Base-by-base conservation (phyloP, 768 basidiomycete genomes). In the Baorangia bicolor region DNA sequence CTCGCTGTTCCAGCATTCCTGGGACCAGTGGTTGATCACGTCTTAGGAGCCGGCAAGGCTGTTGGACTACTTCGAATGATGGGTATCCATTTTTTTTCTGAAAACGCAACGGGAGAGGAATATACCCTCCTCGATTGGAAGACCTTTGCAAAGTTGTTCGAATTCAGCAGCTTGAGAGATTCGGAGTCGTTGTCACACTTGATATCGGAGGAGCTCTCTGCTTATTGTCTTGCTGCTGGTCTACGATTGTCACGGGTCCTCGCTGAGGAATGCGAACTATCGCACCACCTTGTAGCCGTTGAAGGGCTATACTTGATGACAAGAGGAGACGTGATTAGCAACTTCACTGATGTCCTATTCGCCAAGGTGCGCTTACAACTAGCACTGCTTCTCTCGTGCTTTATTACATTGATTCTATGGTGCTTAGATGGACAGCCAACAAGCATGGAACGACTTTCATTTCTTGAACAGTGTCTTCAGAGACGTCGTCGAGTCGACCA, bases 401-500 rank as follows among this genome's bases (percentile, higher is more conserved):
- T 35, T 45, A 33, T 34, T 30, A 18, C 3, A 20, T 50, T 47
- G 25, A 42, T 31, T 49, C 25, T 0, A 40, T 20, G 34, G 14
- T 4, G 18, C 41, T 41, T 51, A 92, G 90, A 91, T 92, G 82
- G 88, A 93, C 59, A 74, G 74, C n/a, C 76, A 79, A 44, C 83
- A 87, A 64, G 64, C 74, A 34, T 94, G 91, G 91, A 78, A 72
- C 43, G 92, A 93, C 65, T 91, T 90, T 66, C 92, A 94, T 72
- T 90, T 89, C 70, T 68, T 93, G 51, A 93, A 93, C 63, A 86
- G 82, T 28, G 83, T 86, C 11, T 91, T 94, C 66, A 75, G 76
- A 20, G 88, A 92, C 47, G 78, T 87, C 28, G 75, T 86, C 35
- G 78, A 82, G 58, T 76, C 81, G 18, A 78, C 76, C 52, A 62